Base-by-base conservation (phyloP, 2,329 filamentous ascomycete genomes). In the Aspergillus persii region DNA sequence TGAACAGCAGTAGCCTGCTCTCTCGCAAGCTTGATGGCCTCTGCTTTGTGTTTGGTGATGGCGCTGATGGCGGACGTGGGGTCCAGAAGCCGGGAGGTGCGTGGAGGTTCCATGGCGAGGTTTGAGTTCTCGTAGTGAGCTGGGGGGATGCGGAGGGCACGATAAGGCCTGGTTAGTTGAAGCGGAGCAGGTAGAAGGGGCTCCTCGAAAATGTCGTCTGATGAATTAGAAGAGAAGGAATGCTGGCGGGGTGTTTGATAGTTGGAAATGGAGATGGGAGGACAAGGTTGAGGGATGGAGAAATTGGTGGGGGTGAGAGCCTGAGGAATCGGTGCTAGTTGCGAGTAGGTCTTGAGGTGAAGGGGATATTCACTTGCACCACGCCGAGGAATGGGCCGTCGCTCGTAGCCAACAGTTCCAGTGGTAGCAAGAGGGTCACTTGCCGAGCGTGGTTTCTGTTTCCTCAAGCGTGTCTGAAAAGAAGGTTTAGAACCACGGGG, bases 31-130 rank as follows among this genome's bases (percentile, higher is more conserved):
- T 74, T 76, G 50, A 81, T 77, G 4, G 79, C 79, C 63, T 81
- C 78, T n/a, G 74, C 73, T 58, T 80, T 80, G 62, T 81, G 79
- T 57, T 76, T 77, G n/a, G 77, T 80, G 61, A 81, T 74, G 12
- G 78, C 77, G 57, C 75, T 71, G 72, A 78, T 69, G 36, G 77
- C 76, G 50, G 75, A 77, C 47, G 76, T 73, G 26, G 76, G 76
- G 59, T 78, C 76, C 49, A 78, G 63, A 47, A 78, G 70, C 4
- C 61, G 67, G 3, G 74, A 76, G n/a, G 47, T 62, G 18, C 74
- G 71, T 49, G 66, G 33, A 11, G 49, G 50, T 49, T 65, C 60
- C 66, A 68, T 68, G 49, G 27, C 63, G 58, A 15, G 15, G 18
- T 26, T 4, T 39, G 50, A 6, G 12, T 26, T 31, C 12, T 26